A percentile compares a stretch with the other conserved stretches of the same genome.
These are phyloP conservation scores for Sideroxylon spinosum DNA, from an alignment of 179 eudicot genomes.

Conservation along the genomic window DNA sequence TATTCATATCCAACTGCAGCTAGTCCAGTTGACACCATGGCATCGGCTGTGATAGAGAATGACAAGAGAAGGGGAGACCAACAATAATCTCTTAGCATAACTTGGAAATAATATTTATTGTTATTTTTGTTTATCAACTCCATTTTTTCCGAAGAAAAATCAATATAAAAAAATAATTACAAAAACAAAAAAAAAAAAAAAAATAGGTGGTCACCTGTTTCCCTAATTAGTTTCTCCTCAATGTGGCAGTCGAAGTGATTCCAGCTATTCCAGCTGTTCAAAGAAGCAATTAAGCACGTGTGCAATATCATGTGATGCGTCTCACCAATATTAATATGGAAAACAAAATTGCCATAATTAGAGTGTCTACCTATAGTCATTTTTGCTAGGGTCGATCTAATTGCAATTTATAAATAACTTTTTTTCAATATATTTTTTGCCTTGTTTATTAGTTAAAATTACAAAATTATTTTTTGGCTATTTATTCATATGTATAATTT, in stretches of 20 bases:
- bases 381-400: too few relatives aligned
- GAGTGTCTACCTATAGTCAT: too few relatives aligned
- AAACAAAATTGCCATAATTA: too few relatives aligned
- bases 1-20: constrained; percentile 54
- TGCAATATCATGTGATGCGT: background rate
- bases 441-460: too few relatives aligned
- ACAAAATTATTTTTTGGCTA: background rate
- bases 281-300: background rate
- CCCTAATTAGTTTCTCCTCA: constrained; percentile 49
- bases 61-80: background rate
- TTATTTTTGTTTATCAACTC: too few relatives aligned
- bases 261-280: constrained; percentile 79
- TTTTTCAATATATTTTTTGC: too few relatives aligned
- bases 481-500: too few relatives aligned
- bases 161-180: background rate
- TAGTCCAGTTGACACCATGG: constrained; percentile 62
- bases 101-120: background rate
- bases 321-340: background rate
- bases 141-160: too few relatives aligned
- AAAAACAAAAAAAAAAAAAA: too few relatives aligned
- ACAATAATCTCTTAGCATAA: background rate
- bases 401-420: too few relatives aligned
- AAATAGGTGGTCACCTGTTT: constrained; percentile 34
- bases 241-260: constrained; percentile 61
- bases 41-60: constrained; percentile 47